Evolutionary conservation across 768 basidiomycete genomes (phyloP), one percentile per base, ranked within the genome.

Genomic region (Inosperma sp.): DNA sequence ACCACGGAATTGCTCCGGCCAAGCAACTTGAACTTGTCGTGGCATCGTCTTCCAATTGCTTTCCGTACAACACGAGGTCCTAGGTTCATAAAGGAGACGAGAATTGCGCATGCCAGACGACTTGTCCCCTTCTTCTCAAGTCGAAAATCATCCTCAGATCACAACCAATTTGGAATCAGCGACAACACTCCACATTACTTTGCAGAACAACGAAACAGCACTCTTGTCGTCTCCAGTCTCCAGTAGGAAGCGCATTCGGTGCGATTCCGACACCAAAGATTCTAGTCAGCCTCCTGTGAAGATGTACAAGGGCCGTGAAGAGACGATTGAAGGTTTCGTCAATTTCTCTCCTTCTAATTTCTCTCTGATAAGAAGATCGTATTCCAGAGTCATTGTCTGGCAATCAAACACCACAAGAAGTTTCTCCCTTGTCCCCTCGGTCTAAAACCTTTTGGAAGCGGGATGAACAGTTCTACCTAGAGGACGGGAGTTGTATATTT

Each of bases 401-500:
- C 19, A 51, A 35, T 27, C 41, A 19, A 36, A 45, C n/a, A n/a
- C n/a, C n/a, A n/a, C n/a, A 51, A 14, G 50, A 19, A 17, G 19
- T 1, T 7, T 43, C 29, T 25, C 6, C 51, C 14, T 33, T 10
- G n/a, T 21, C 25, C 25, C 31, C n/a, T 49, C 40, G 39, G n/a
- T 26, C 17, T 45, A n/a, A n/a, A n/a, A 34, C 48, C 12, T 2
- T 34, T 51, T 43, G 47, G 29, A 52, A 54, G 23, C 68, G 75
- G 46, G 84, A 88, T 57, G 62, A 71, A n/a, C 62, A 61, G 5
- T 88, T 77, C 58, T 88, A 87, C 62, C 72, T 84, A 52, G 69
- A 76, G 29, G 83, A 86, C 56, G 86, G 85, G 36, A 85, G 83
- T 58, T 85, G 82, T 56, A 71, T 86, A 14, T 61, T 88, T 37